A percentile compares a stretch with the other conserved stretches of the same genome.
phyloP scores from a whole-genome alignment of 768 basidiomycete species.

The Agaricus sinodeliciosus region DNA sequence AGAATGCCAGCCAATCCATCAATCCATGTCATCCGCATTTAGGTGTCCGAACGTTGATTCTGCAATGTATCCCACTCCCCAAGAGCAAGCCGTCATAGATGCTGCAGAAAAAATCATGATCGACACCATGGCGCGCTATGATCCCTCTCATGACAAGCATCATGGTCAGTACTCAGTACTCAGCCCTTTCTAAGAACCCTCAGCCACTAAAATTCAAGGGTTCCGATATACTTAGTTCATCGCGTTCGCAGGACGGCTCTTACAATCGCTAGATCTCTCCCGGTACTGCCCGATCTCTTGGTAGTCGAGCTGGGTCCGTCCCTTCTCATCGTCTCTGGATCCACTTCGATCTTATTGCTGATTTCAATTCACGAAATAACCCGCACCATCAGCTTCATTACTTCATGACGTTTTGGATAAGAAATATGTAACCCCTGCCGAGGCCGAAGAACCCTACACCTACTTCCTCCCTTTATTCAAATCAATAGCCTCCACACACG shows the following conservation, averaged over 20 bases:
- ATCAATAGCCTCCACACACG: conserved; percentile 32
- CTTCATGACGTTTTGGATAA: conserved; percentile 86
- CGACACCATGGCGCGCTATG: conserved; percentile 69
- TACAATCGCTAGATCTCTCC: conserved; percentile 47
- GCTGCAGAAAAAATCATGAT: conserved; percentile 66
- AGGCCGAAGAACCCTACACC: conserved; percentile 53
- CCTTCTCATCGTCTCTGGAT: not conserved
- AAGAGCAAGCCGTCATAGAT: conserved; percentile 45
- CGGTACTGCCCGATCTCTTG: conserved; percentile 56
- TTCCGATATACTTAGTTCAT: conserved; percentile 43
- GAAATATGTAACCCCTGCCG: conserved; percentile 62
- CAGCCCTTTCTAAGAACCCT: not conserved
- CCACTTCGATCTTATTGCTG: not conserved
- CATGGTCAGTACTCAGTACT: conserved; percentile 51
- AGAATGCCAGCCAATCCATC: not conserved
- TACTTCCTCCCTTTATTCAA: conserved; percentile 66
- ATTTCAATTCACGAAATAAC: not conserved
- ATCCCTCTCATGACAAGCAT: conserved; percentile 74
- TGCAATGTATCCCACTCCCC: conserved; percentile 42
- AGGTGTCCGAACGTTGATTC: not conserved
- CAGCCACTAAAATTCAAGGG: conserved; percentile 4
- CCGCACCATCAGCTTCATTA: conserved; percentile 53
- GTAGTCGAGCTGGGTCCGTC: conserved; percentile 61
- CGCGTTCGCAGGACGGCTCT: conserved; percentile 79
- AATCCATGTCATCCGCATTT: not conserved